Evolutionary conservation across 306 rosid species (phyloP).

Genomic region (Fagus crenata): DNA sequence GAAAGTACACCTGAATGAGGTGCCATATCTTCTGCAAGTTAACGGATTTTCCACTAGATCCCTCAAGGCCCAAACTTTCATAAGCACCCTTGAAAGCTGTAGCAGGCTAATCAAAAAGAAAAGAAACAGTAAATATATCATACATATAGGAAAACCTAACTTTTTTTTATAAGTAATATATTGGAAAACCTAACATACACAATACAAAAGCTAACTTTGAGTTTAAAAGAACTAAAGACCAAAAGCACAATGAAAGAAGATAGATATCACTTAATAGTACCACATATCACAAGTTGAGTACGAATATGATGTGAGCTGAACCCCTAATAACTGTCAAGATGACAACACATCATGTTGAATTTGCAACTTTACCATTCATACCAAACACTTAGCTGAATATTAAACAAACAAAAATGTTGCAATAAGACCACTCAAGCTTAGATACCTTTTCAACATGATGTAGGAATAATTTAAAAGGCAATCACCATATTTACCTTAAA

Average conservation of each 20-base stretch:
- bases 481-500: slow-evolving; percentile 58
- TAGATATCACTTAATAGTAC: not conserved
- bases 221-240: not conserved
- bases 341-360: slow-evolving; percentile 13
- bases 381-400: slow-evolving; percentile 22
- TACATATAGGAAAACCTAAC: slow-evolving; percentile 2
- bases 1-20: slow-evolving; percentile 72
- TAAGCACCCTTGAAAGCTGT: slow-evolving; percentile 83
- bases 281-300: not conserved
- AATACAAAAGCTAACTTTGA: not conserved
- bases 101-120: slow-evolving; percentile 55
- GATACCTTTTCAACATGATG: slow-evolving; percentile 11
- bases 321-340: slow-evolving; percentile 6
- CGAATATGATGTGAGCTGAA: not conserved
- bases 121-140: slow-evolving; percentile 4
- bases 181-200: not conserved
- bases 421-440: slow-evolving; percentile 18
- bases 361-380: slow-evolving; percentile 17
- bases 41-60: slow-evolving; percentile 89
- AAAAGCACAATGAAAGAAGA: not conserved
- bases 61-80: slow-evolving; percentile 71
- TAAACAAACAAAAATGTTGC: not conserved
- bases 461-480: slow-evolving; percentile 6
- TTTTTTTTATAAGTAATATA: not conserved
- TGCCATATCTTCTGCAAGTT: slow-evolving; percentile 94